Conservation (phyloP, 2,329 filamentous ascomycete species). For the Trichoderma sp. region DNA sequence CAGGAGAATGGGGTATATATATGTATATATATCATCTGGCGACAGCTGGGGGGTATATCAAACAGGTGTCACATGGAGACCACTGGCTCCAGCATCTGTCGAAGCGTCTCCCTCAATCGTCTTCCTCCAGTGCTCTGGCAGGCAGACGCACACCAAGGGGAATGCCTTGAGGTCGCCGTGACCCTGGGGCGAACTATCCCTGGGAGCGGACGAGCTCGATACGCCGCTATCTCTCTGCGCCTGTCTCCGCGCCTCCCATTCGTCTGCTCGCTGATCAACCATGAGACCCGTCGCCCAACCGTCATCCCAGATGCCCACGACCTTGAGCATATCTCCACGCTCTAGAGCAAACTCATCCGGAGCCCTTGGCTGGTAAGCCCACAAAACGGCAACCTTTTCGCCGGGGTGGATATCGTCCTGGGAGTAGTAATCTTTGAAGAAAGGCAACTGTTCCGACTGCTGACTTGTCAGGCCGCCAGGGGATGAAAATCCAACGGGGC, state of each 20-base stretch:
- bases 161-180: constrained; percentile 92
- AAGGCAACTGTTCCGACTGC: constrained; percentile 90
- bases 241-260: constrained; percentile 76
- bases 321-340: constrained; percentile 95
- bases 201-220: constrained; percentile 69
- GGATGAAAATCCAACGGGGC: constrained; percentile 73
- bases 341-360: constrained; percentile 91
- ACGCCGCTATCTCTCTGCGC: constrained; percentile 90
- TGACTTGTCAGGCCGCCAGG: constrained; percentile 80
- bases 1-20: not conserved
- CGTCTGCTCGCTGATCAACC: constrained; percentile 77
- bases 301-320: constrained; percentile 98
- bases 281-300: constrained; percentile 95
- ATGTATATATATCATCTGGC: constrained; percentile 1
- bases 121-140: constrained; percentile 94
- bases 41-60: constrained; percentile 25
- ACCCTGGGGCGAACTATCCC: constrained; percentile 59
- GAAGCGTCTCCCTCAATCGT: constrained; percentile 88
- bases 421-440: constrained; percentile 99
- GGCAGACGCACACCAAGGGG: constrained; percentile 91
- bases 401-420: constrained; percentile 92
- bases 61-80: constrained; percentile 26
- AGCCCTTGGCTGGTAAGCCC: constrained; percentile 94
- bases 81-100: constrained; percentile 57
- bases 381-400: constrained; percentile 85